Percentiles rank a stretch among this genome's conserved stretches.
Conservation (phyloP, 2,329 filamentous ascomycete species). For the Fusarium sp. region DNA sequence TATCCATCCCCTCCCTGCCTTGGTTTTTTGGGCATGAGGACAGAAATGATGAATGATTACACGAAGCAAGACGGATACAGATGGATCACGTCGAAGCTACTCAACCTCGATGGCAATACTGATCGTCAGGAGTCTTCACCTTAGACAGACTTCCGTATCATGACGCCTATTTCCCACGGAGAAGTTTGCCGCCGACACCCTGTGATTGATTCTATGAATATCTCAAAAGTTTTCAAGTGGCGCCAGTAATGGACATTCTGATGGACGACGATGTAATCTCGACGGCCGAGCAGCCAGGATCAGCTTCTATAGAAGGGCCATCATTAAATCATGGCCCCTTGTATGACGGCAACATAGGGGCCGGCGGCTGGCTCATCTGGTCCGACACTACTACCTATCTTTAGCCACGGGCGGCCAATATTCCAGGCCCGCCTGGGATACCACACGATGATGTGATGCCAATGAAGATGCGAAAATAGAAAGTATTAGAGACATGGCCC, state of each 20-base stretch:
- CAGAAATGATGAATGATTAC: neutral
- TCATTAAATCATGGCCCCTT: neutral
- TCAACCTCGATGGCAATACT: neutral
- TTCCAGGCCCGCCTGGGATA: slow-evolving; percentile 9
- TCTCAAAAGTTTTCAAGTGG: neutral
- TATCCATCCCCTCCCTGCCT: neutral
- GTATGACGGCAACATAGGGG: neutral
- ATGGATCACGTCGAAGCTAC: neutral
- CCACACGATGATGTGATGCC: slow-evolving; percentile 6
- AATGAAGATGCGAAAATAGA: slow-evolving; percentile 5
- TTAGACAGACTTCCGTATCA: neutral
- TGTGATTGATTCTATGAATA: neutral
- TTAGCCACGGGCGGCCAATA: slow-evolving; percentile 18
- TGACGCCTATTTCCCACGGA: neutral
- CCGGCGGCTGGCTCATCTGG: neutral
- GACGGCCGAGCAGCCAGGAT: neutral
- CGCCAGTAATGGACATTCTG: neutral
- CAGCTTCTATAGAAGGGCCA: neutral
- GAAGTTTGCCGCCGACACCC: neutral
- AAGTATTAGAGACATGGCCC: slow-evolving; percentile 11
- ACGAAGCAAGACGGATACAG: neutral
- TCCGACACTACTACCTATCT: slow-evolving; percentile 26
- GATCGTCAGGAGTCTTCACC: neutral
- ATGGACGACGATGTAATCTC: neutral
- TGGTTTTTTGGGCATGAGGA: neutral